Evolutionary conservation across 495 filamentous ascomycete species (phyloP), one percentile per base, ranked within the genome.

Genomic region (Rhypophila decipiens): DNA sequence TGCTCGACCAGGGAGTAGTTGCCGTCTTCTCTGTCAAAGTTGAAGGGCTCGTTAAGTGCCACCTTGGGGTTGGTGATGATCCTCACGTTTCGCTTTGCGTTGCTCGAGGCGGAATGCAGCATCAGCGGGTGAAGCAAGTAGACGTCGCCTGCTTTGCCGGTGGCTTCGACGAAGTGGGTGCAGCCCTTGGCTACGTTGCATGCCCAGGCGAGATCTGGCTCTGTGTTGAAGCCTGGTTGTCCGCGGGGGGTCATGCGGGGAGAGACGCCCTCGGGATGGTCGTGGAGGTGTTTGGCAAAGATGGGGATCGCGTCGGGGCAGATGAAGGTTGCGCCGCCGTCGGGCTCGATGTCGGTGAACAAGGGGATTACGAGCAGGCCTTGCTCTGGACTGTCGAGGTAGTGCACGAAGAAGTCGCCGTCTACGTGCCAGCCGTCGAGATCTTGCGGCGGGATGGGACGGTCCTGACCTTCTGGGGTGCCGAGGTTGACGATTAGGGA

Each of bases 351-450:
- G 56, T 87, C 82, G 9, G 72, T 81, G 64, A 84, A 88, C 17
- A 87, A 52, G 3, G 85, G 84, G 39, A 82, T 86, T 15, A 88
- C 80, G 0, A 88, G 68, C 38, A 88, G 61, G 0, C 71, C 85
- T 61, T 89, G 85, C 65, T 88, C 85, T 0, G 79, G 78, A 38
- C 78, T 83, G 62, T 88, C 85, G 13, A 89, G 70, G 53, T 81
- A 88, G 67, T 87, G 84, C 12, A 83, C 71, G 64, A 88, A 87
- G 62, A 86, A 87, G 54, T 87, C 84, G 1, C 85, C 85, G 63
- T 88, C 84, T 19, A 85, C 82, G 60, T 89, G 85, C 84, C 84
- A 89, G 7, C 68, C 70, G 18, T 63, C 50, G n/a, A 87, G 65
- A 5, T 78, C 73, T 24, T 67, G 51, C 39, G 79, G 67, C 46